A percentile compares a stretch with the other conserved stretches of the same genome.
phyloP scores from a whole-genome alignment of 1,284 basidiomycete species.

The Apiotrichum porosum region DNA sequence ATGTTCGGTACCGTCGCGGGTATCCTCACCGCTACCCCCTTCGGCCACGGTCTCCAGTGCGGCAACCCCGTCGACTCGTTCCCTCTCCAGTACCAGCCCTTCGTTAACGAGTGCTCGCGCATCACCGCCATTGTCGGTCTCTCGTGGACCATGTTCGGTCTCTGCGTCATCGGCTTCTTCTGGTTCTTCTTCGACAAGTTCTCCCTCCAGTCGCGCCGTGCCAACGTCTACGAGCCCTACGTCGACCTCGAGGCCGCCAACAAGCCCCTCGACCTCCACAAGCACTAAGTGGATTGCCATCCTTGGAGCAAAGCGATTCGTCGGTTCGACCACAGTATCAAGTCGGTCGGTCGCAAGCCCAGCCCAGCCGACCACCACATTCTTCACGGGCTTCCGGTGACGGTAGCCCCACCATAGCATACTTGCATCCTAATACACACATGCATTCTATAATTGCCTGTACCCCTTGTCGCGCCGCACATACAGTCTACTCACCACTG shows the following conservation, averaged over 20 bases:
- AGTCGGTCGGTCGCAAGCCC: too few relatives aligned
- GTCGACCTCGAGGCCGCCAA: conserved; percentile 2
- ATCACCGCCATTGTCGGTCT: conserved; percentile 35
- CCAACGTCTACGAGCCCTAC: conserved; percentile 25
- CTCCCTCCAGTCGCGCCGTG: conserved; percentile 21
- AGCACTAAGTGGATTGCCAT: neutral
- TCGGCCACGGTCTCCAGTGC: conserved; percentile 42
- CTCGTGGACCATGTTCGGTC: conserved; percentile 40
- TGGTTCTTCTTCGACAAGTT: conserved; percentile 31
- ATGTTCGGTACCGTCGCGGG: conserved; percentile 38
- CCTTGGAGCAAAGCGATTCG: too few relatives aligned
- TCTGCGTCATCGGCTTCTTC: conserved; percentile 33
- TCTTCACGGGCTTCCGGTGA: too few relatives aligned
- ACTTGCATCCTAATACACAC: too few relatives aligned
- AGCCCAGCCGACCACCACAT: too few relatives aligned
- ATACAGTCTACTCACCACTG: too few relatives aligned
- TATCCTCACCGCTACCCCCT: conserved; percentile 36
- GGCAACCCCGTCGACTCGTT: conserved; percentile 26
- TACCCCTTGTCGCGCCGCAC: too few relatives aligned
- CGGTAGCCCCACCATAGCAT: too few relatives aligned
- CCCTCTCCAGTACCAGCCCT: conserved; percentile 25
- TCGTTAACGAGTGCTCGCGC: conserved; percentile 27
- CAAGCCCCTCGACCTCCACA: neutral
- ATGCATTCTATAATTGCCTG: too few relatives aligned
- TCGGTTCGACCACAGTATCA: too few relatives aligned